Evolutionary conservation across 495 filamentous ascomycete genomes (phyloP).

Genomic region (Endocarpon pusillum): DNA sequence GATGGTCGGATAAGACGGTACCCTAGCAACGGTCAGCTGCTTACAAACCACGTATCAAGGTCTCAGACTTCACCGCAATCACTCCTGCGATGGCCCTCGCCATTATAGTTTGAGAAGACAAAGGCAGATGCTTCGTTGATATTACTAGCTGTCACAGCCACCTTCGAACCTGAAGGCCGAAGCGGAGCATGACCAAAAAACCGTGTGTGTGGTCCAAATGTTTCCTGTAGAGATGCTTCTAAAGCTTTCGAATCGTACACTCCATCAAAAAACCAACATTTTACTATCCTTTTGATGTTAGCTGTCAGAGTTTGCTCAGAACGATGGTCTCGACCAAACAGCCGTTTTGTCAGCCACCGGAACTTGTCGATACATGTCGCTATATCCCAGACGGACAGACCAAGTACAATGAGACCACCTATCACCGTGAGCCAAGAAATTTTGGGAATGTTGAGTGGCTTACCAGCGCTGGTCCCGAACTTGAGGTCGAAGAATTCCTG

Average conservation of each 20-base stretch:
- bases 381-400: constrained; percentile 12
- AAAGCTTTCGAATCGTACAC: constrained; percentile 10
- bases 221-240: constrained; percentile 10
- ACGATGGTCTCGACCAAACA: constrained; percentile 7
- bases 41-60: not conserved
- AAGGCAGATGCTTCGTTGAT: constrained; percentile 11
- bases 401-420: constrained; percentile 18
- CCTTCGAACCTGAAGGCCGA: constrained; percentile 6
- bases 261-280: constrained; percentile 10
- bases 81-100: not conserved
- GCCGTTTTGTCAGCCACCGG: constrained; percentile 9
- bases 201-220: constrained; percentile 8
- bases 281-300: not conserved
- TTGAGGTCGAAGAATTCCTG: constrained; percentile 17
- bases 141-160: constrained; percentile 11
- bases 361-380: constrained; percentile 10
- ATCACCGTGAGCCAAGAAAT: constrained; percentile 1
- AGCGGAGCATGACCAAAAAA: constrained; percentile 8
- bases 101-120: constrained; percentile 15
- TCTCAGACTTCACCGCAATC: constrained; percentile 6
- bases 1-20: constrained; percentile 11
- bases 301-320: not conserved
- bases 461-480: constrained; percentile 17
- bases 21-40: constrained; percentile 5
- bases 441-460: constrained; percentile 2